Base-by-base conservation (phyloP, 805 yeast genomes). In the Myxozyma neotropica region DNA sequence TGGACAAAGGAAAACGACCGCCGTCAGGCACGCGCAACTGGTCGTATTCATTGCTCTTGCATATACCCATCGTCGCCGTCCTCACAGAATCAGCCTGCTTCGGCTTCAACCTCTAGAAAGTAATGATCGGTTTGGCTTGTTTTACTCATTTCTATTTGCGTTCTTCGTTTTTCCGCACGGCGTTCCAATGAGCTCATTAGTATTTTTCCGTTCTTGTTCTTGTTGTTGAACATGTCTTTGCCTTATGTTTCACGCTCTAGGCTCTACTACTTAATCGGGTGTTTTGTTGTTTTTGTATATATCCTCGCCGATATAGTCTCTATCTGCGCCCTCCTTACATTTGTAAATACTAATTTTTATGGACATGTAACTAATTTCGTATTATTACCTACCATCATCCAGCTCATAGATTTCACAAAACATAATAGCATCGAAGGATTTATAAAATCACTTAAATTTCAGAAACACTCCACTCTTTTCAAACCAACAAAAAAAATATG, bases 1-100 rank as follows among this genome's bases (percentile, higher is more conserved):
- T 94, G 98, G 97, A 83, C 85, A 23, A 80, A 87, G 67, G 96
- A 91, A 71, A 88, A 89, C 49, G 56, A 57, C 15, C 56, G 65
- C 17, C 38, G 67, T 26, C 61, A 60, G 27, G 58, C 58, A 4
- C 33, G 66, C 44, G 65, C 61, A 2, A 26, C 53, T 27, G 66
- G 66, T n/a, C 39, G 35, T 15, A 24, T 60, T 4, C 58, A 42
- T n/a, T 62, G 66, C 27, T 35, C 59, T 26, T 61, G 65, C 43
- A 42, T 49, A 27, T 46, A 46, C 43, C 40, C 50, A 38, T 39
- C 27, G 5, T 19, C 42, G 1, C 5, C 35, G 2, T 4, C 24
- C 3, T 17, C 42, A n/a, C n/a, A n/a, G n/a, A n/a, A n/a, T n/a
- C n/a, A n/a, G n/a, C n/a, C n/a, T 15, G 4, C 53, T 15, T 13